A percentile compares a stretch with the other conserved stretches of the same genome.
phyloP scores from a whole-genome alignment of 306 rosid genomes.

The Vachellia collinsii region DNA sequence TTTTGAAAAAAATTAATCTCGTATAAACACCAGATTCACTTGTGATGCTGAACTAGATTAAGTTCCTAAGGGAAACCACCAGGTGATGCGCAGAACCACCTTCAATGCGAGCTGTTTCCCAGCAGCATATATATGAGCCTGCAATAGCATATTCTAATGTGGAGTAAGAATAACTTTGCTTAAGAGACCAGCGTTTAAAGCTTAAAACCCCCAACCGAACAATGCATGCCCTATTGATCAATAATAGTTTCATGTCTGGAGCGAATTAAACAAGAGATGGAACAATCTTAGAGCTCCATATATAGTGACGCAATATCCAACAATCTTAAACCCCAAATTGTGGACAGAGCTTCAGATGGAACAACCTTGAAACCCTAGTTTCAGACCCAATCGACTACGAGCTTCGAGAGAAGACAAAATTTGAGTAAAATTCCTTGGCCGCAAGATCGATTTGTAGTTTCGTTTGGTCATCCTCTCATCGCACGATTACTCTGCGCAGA shows the following conservation, averaged over 20 bases:
- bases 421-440: too few species aligned
- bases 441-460: too few species aligned
- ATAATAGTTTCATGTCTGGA: conserved; percentile 32
- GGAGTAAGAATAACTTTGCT: background rate
- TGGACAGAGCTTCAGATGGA: too few species aligned
- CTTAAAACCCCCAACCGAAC: conserved; percentile 22
- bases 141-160: conserved; percentile 26
- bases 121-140: conserved; percentile 61
- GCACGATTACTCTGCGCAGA: too few species aligned
- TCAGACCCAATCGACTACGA: too few species aligned
- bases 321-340: too few species aligned
- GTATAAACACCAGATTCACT: background rate
- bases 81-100: conserved; percentile 97
- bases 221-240: too few species aligned
- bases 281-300: conserved; percentile 58
- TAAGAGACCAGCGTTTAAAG: too few species aligned
- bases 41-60: background rate
- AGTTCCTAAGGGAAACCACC: conserved; percentile 62
- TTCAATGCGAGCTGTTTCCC: conserved; percentile 97
- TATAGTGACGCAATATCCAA: conserved; percentile 45
- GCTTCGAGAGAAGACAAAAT: too few species aligned
- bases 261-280: conserved; percentile 16
- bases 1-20: background rate
- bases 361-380: too few species aligned
- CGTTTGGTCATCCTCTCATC: too few species aligned